Percentiles rank a stretch among this genome's conserved stretches.
Evolutionary conservation across 345 rosid species (phyloP).

Genomic region (Clarkia xantiana): DNA sequence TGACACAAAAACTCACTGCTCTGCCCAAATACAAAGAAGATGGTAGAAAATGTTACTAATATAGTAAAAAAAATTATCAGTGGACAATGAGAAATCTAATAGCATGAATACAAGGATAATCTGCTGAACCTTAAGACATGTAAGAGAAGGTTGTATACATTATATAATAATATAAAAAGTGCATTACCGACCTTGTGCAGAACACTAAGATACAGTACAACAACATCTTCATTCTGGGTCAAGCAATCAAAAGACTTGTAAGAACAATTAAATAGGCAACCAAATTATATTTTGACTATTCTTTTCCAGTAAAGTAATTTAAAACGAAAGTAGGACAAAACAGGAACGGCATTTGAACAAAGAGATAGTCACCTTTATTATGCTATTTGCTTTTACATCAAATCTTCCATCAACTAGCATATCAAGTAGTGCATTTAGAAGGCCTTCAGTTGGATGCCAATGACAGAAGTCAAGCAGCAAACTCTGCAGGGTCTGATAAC

Average conservation of each 20-base stretch:
- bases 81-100: no score
- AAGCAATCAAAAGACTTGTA: slow-evolving; percentile 10
- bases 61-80: not conserved
- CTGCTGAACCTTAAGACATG: not conserved
- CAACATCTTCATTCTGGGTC: slow-evolving; percentile 88
- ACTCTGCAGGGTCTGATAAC: slow-evolving; percentile 82
- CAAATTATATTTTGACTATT: no score
- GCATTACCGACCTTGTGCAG: slow-evolving; percentile 75
- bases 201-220: slow-evolving; percentile 71
- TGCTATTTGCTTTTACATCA: slow-evolving; percentile 48
- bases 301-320: no score
- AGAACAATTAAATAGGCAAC: not conserved
- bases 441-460: slow-evolving; percentile 65
- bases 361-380: slow-evolving; percentile 44
- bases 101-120: not conserved
- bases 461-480: slow-evolving; percentile 77
- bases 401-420: slow-evolving; percentile 97
- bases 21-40: slow-evolving; percentile 70
- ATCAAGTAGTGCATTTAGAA: slow-evolving; percentile 74
- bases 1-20: slow-evolving; percentile 91
- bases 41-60: slow-evolving; percentile 8
- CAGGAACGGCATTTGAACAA: slow-evolving; percentile 1
- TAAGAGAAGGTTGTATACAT: no score
- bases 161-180: not conserved
- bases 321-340: not conserved